Conservation (phyloP, 108 stramenopile genomes). For the Cyclostephanos tholiformis region DNA sequence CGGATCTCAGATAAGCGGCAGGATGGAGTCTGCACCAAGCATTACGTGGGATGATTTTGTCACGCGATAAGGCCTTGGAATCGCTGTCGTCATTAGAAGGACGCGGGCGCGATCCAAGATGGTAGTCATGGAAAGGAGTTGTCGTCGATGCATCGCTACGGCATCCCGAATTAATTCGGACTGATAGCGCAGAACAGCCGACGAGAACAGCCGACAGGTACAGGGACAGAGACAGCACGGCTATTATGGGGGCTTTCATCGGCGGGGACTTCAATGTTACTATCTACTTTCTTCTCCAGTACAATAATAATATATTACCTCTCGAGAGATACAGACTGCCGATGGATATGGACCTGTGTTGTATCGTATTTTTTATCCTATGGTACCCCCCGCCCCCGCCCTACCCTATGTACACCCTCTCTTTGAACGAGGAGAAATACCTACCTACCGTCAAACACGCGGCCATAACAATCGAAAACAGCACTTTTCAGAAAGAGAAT, state of each 20-base stretch:
- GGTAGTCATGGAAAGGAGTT: neutral
- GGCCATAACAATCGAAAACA: too few relatives aligned
- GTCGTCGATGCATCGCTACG: neutral
- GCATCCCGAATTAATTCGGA: neutral
- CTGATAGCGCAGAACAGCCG: neutral
- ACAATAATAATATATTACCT: too few relatives aligned
- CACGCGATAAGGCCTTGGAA: neutral
- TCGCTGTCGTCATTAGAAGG: neutral
- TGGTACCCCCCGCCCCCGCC: too few relatives aligned
- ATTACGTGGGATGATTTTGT: neutral
- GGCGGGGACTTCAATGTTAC: neutral
- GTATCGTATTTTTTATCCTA: too few relatives aligned
- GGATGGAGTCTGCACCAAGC: neutral
- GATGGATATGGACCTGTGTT: too few relatives aligned
- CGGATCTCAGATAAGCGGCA: neutral
- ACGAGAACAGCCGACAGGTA: too few relatives aligned
- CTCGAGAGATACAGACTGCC: too few relatives aligned
- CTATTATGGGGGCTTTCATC: neutral
- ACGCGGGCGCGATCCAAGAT: neutral
- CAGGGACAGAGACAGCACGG: neutral
- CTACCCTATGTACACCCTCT: too few relatives aligned
- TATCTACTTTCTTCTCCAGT: neutral
- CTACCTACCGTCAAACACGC: too few relatives aligned
- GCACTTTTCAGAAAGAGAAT: too few relatives aligned
- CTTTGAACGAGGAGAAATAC: too few relatives aligned